A percentile compares a stretch with the other conserved stretches of the same genome.
Evolutionary conservation across 176 grass and related monocot species (phyloP).

Genomic region (Pontederia crassipes): DNA sequence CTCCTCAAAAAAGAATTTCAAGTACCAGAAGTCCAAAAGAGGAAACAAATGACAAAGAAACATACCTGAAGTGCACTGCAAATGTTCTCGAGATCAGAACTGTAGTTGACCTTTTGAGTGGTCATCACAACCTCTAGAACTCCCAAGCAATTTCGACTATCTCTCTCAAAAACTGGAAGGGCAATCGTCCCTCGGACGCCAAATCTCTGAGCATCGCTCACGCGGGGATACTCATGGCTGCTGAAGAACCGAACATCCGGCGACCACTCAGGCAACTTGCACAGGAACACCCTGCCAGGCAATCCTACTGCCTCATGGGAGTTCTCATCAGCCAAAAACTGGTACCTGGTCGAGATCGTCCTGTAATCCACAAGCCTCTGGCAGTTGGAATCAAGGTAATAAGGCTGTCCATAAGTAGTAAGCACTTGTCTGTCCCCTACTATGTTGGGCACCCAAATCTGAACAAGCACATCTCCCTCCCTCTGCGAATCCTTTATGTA

Average conservation of each 20-base stretch:
- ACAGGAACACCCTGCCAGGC: slow-evolving; percentile 81
- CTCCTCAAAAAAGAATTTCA: too few relatives aligned
- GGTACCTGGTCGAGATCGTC: slow-evolving; percentile 48
- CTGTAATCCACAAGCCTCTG: slow-evolving; percentile 54
- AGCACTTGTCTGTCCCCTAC: slow-evolving; percentile 66
- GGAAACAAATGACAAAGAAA: background rate
- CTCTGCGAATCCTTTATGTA: slow-evolving; percentile 41
- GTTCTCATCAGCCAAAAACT: slow-evolving; percentile 72
- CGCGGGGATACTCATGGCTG: slow-evolving; percentile 64
- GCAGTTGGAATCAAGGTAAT: slow-evolving; percentile 41
- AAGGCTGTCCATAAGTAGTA: slow-evolving; percentile 81
- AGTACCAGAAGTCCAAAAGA: too few relatives aligned
- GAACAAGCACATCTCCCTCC: slow-evolving; percentile 53
- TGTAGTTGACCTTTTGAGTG: slow-evolving; percentile 75
- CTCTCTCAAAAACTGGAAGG: slow-evolving; percentile 62
- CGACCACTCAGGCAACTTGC: slow-evolving; percentile 81
- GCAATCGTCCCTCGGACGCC: slow-evolving; percentile 76
- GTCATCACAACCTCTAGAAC: slow-evolving; percentile 87
- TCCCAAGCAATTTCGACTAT: slow-evolving; percentile 50
- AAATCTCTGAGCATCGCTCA: slow-evolving; percentile 46
- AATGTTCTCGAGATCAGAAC: slow-evolving; percentile 64
- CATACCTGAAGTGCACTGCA: slow-evolving; percentile 87
- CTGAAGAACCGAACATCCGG: slow-evolving; percentile 89
- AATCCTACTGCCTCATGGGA: slow-evolving; percentile 40
- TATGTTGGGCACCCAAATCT: slow-evolving; percentile 67